Conservation (phyloP, 2,329 filamentous ascomycete species). For the Colletotrichum incanum region DNA sequence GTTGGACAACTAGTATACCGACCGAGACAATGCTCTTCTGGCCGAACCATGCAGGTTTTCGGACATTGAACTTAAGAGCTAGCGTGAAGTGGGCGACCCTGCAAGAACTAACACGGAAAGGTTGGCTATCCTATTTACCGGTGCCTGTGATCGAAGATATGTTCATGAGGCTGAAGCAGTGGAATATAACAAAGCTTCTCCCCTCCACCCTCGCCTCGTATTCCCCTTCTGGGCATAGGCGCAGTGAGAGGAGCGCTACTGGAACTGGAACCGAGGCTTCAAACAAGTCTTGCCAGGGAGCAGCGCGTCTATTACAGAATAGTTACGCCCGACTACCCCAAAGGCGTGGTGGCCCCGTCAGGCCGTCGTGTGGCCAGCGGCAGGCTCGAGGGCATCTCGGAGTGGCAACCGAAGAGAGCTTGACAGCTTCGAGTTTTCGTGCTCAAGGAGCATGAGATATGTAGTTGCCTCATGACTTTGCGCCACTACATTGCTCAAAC, state of each 20-base stretch:
- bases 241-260: neutral
- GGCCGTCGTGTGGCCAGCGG: neutral
- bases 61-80: neutral
- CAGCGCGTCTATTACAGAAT: neutral
- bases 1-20: neutral
- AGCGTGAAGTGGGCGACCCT: neutral
- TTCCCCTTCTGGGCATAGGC: conserved; percentile 19
- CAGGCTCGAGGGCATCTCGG: neutral
- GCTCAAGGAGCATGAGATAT: neutral
- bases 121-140: neutral
- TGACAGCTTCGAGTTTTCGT: neutral
- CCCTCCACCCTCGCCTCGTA: conserved; percentile 14
- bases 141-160: neutral
- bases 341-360: neutral
- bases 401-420: neutral
- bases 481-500: conserved; percentile 10
- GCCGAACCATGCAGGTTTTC: conserved; percentile 26
- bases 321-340: neutral
- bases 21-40: conserved; percentile 3
- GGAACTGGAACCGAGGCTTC: neutral
- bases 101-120: neutral
- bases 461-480: conserved; percentile 2
- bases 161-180: conserved; percentile 14
- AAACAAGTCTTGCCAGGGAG: neutral
- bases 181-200: neutral